Evolutionary conservation across 345 rosid genomes (phyloP).

Genomic region (Rubroshorea leprosula): DNA sequence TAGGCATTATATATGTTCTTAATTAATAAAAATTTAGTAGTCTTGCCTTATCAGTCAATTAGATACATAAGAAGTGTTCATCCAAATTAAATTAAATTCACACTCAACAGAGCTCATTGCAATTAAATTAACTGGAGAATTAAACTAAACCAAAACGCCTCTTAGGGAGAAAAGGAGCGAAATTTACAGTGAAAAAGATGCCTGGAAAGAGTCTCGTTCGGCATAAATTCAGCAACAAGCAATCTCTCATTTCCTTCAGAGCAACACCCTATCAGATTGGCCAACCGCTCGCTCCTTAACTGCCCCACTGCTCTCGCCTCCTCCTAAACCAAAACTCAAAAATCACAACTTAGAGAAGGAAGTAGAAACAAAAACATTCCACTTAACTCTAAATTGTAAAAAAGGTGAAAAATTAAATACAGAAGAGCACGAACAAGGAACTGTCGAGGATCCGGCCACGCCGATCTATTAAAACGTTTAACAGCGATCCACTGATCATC

Average conservation of each 20-base stretch:
- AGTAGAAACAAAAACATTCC: not conserved
- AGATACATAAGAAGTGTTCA: too few species aligned
- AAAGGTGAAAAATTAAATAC: slow-evolving; percentile 4
- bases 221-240: slow-evolving; percentile 85
- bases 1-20: too few species aligned
- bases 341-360: slow-evolving; percentile 15
- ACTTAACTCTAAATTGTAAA: not conserved
- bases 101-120: not conserved
- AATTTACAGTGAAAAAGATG: slow-evolving; percentile 77
- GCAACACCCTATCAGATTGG: slow-evolving; percentile 75
- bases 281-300: slow-evolving; percentile 63
- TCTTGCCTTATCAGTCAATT: too few species aligned
- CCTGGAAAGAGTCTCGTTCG: slow-evolving; percentile 78
- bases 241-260: slow-evolving; percentile 78
- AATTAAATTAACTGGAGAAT: slow-evolving; percentile 4
- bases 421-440: slow-evolving; percentile 42
- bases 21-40: too few species aligned
- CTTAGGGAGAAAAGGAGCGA: not conserved
- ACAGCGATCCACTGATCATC: slow-evolving; percentile 63
- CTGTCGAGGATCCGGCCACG: slow-evolving; percentile 87
- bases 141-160: not conserved
- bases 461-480: slow-evolving; percentile 67
- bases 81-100: too few species aligned
- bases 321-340: slow-evolving; percentile 45
- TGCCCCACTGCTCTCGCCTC: slow-evolving; percentile 77